Percentiles rank a stretch among this genome's conserved stretches.
phyloP scores from a whole-genome alignment of 441 rosid species.

The Eruca vesicaria region DNA sequence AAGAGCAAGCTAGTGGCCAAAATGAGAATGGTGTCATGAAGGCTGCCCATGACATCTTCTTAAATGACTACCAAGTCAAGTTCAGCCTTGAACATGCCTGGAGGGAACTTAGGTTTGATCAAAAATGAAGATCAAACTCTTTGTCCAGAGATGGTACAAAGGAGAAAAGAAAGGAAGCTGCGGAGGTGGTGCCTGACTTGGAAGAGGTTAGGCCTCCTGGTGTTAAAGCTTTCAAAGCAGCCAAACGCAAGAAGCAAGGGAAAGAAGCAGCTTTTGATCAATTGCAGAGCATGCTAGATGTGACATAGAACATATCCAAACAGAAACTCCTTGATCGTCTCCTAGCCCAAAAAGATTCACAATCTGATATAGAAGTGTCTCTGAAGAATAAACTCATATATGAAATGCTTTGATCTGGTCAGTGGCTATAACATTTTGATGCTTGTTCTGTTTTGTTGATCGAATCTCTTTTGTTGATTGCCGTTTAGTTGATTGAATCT shows the following conservation, averaged over 20 bases:
- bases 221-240: neutral
- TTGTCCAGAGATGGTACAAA: neutral
- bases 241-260: neutral
- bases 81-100: neutral
- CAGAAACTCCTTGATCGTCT: neutral
- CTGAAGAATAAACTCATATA: neutral
- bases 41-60: neutral
- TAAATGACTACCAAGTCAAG: neutral
- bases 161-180: neutral
- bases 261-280: neutral
- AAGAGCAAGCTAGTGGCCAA: no score
- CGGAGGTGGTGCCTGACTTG: neutral
- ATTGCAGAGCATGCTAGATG: neutral
- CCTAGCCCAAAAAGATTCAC: neutral
- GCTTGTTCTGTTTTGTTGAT: no score
- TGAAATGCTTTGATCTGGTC: neutral
- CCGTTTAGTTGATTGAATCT: no score
- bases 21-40: no score
- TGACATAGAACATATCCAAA: neutral
- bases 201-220: neutral
- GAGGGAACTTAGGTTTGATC: neutral
- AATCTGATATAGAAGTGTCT: neutral
- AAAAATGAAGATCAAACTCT: neutral
- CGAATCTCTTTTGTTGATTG: no score
- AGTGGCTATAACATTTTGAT: no score